These are phyloP conservation scores for Talaromyces amestolkiae DNA, from an alignment of 2,329 filamentous ascomycete species.

Conservation along the genomic window DNA sequence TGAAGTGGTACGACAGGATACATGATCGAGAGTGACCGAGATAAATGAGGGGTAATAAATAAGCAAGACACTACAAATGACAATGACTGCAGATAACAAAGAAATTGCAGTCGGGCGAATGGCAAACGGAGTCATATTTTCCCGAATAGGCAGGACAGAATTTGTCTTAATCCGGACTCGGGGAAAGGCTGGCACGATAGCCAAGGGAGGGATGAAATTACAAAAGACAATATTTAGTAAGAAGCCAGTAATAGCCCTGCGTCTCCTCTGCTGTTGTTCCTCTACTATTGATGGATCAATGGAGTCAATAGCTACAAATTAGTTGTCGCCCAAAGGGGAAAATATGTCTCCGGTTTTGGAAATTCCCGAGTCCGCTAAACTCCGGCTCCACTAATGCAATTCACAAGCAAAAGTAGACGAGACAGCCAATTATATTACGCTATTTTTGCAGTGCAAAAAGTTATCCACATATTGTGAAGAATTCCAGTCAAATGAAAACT, in stretches of 20 bases:
- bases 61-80: background rate
- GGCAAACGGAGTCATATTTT: constrained; percentile 1
- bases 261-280: background rate
- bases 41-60: background rate
- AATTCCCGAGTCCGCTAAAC: constrained; percentile 13
- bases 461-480: background rate
- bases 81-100: background rate
- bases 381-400: background rate
- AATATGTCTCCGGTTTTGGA: background rate
- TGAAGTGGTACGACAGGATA: background rate
- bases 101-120: background rate
- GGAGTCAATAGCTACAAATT: background rate
- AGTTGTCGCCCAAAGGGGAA: background rate
- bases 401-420: background rate
- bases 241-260: background rate
- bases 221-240: background rate
- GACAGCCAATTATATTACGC: background rate
- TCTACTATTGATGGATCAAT: background rate
- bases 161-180: background rate
- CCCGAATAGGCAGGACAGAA: background rate
- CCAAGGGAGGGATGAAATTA: background rate
- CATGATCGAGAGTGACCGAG: background rate
- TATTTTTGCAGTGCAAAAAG: background rate
- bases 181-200: background rate
- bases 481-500: background rate